These are phyloP conservation scores for Umbilicus rupestris DNA, from an alignment of 164 flowering plant genomes.

Conservation along the genomic window DNA sequence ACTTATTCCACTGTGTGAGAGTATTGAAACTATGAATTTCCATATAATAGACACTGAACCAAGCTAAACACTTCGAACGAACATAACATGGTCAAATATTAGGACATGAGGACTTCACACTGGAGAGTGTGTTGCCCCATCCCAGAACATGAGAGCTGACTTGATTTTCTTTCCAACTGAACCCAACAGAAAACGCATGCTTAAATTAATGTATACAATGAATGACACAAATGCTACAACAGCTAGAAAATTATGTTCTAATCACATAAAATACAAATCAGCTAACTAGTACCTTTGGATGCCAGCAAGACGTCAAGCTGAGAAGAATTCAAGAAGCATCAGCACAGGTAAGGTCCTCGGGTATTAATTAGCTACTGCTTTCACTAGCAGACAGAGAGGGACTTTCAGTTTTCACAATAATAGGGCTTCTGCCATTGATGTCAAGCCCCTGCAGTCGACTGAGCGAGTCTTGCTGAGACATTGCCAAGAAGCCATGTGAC, in stretches of 20 bases:
- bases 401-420: constrained; percentile 64
- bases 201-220: not conserved
- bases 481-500: constrained; percentile 36
- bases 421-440: constrained; percentile 46
- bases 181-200: not conserved
- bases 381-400: constrained; percentile 74
- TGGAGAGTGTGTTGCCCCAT: not conserved
- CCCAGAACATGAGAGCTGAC: not conserved
- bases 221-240: not conserved
- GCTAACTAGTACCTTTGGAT: not conserved
- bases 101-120: not conserved
- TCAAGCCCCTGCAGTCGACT: constrained; percentile 85
- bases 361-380: constrained; percentile 36
- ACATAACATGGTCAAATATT: too few relatives aligned
- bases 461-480: constrained; percentile 65
- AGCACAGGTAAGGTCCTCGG: not conserved
- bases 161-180: not conserved
- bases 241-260: not conserved
- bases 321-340: not conserved
- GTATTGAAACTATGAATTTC: too few relatives aligned
- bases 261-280: not conserved
- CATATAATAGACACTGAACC: too few relatives aligned
- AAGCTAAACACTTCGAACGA: too few relatives aligned
- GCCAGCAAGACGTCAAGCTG: not conserved
- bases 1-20: too few relatives aligned